Conservation (phyloP, 371 early-diverging fungal species). For the Mortierella sp. region DNA sequence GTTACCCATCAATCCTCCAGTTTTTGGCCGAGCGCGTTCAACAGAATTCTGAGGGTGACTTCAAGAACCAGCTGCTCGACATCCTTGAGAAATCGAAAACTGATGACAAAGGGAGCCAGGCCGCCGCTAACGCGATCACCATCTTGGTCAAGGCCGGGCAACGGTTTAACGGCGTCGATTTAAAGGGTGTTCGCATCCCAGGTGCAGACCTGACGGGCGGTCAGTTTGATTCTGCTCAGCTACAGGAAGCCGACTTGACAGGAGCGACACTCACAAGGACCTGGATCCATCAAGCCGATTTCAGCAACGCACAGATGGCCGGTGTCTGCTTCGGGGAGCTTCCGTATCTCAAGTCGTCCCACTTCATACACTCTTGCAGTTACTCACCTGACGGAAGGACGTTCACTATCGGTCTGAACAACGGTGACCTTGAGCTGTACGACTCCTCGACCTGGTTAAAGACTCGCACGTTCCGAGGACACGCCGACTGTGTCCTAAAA, state of each 20-base stretch:
- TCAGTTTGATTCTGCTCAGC: conserved; percentile 13
- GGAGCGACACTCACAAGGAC: background rate
- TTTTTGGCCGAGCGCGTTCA: conserved; percentile 13
- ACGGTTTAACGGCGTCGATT: background rate
- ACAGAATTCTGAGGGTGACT: background rate
- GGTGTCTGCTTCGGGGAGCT: conserved; percentile 6
- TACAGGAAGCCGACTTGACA: conserved; percentile 9
- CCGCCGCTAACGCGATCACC: conserved; percentile 18
- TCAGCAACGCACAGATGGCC: conserved; percentile 14
- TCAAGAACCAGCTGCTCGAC: background rate
- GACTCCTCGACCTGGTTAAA: background rate
- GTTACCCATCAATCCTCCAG: conserved; percentile 11
- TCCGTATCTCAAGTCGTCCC: background rate
- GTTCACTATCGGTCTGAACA: background rate
- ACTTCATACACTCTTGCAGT: background rate
- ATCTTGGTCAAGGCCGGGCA: conserved; percentile 14
- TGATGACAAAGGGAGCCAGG: background rate
- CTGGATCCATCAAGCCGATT: conserved; percentile 8
- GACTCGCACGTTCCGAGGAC: background rate
- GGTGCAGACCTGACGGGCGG: conserved; percentile 13
- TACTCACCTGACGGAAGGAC: conserved; percentile 5
- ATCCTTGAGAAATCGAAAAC: conserved; percentile 5
- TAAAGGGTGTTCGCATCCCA: conserved; percentile 8
- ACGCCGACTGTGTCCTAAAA: background rate
- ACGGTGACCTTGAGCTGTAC: background rate